Base-by-base conservation (phyloP, 306 rosid genomes). In the Astragalus glycyphyllos region DNA sequence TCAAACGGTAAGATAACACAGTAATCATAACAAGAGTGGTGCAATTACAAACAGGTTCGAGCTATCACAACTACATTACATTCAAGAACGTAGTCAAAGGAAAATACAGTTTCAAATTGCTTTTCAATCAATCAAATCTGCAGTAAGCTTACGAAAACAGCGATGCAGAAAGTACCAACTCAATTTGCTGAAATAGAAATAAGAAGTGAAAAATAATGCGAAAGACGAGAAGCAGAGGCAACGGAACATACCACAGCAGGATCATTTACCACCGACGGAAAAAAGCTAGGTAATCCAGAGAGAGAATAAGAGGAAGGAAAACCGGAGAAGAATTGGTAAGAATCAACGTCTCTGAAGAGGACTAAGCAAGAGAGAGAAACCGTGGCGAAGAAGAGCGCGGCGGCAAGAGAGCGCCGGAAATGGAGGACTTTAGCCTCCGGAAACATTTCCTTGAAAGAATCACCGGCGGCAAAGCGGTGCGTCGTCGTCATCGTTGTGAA, bases 311-410 rank as follows among this genome's bases (percentile, higher is more conserved):
- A 26, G 65, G 84, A 72, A 58, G 81, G 77, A 45, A 87, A 79
- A 45, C 54, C 68, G 31, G 82, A 79, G 41, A 86, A 75, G 69
- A 86, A 75, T 26, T 80, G 80, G 62, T 72, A 62, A 40, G 96
- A 83, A 15, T 74, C 58, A 37, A 77, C 20, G 61, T 86, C 89
- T 72, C 81, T 47, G 62, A 85, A 42, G 59, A 91, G 65, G 20
- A 87, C 46, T 50, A 87, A 50, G 69, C 82, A 85, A 12, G 80
- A 84, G 80, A 89, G 85, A 59, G 81, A 86, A 38, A 84, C 71
- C 45, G 79, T 58, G 26, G 84, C 82, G 63, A 88, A 79, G 57
- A 88, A 58, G 62, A 88, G 75, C 7, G 64, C 56, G 11, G 70
- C 59, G 29, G 68, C 78, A 40, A 80, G 47, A 26, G 51, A 15